A percentile compares a stretch with the other conserved stretches of the same genome.
These are phyloP conservation scores for Arctostaphylos glauca DNA, from an alignment of 148 eudicot genomes.

Conservation along the genomic window DNA sequence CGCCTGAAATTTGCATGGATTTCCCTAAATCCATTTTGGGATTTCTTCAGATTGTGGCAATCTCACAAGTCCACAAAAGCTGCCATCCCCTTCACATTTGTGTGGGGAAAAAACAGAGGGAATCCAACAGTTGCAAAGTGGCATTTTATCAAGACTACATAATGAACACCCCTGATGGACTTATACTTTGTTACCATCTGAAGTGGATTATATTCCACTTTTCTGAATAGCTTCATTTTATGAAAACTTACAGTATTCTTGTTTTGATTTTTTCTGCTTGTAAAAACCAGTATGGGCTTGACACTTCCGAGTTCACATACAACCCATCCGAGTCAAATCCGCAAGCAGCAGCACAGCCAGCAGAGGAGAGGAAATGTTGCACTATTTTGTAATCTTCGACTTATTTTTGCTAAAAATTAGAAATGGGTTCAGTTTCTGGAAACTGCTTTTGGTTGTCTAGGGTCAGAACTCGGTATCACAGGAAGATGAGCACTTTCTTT, in stretches of 20 bases:
- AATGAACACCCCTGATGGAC: background rate
- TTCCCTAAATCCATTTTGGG: no score
- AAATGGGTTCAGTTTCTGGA: conserved; percentile 10
- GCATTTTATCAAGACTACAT: background rate
- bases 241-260: background rate
- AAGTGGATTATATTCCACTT: background rate
- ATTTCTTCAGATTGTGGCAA: no score
- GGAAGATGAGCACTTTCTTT: conserved; percentile 5
- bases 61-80: no score
- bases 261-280: conserved; percentile 12
- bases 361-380: conserved; percentile 71
- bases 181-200: background rate
- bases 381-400: conserved; percentile 55
- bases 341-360: conserved; percentile 57
- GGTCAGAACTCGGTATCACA: conserved; percentile 23
- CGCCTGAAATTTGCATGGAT: no score
- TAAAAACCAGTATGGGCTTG: conserved; percentile 75
- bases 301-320: conserved; percentile 92
- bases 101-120: no score
- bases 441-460: conserved; percentile 15
- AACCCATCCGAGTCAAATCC: conserved; percentile 70
- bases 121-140: background rate
- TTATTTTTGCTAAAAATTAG: conserved; percentile 1
- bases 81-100: no score
- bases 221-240: background rate